Conservation (phyloP, 805 yeast genomes). For the Zygoascus flipseniorum region DNA sequence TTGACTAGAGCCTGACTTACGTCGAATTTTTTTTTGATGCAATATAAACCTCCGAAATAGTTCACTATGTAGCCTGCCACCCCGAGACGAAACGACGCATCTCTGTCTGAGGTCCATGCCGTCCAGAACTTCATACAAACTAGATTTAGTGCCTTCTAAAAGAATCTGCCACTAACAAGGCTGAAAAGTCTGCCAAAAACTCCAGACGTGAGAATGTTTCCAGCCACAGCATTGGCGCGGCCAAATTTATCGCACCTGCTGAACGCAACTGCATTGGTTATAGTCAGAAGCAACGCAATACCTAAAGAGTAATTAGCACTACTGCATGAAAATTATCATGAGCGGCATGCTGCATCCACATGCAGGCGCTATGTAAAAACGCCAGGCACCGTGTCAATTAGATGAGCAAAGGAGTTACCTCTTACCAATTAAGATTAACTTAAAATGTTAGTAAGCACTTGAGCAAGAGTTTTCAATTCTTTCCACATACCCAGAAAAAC, state of each 20-base stretch:
- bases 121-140: too few species aligned
- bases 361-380: constrained; percentile 7
- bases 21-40: too few species aligned
- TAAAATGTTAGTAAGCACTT: not conserved
- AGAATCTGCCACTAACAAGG: not conserved
- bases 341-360: not conserved
- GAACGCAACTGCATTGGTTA: constrained; percentile 83
- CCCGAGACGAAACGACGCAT: too few species aligned
- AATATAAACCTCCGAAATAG: too few species aligned
- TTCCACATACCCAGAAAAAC: constrained; percentile 40
- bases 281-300: constrained; percentile 62
- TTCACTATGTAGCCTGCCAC: too few species aligned
- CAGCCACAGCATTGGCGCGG: constrained; percentile 63
- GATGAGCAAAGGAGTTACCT: not conserved
- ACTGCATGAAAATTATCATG: not conserved
- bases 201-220: constrained; percentile 7
- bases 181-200: not conserved
- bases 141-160: not conserved
- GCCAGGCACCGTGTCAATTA: not conserved
- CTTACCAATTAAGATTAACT: not conserved
- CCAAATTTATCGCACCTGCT: constrained; percentile 90
- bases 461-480: not conserved
- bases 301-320: constrained; percentile 23
- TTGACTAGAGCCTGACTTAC: too few species aligned
- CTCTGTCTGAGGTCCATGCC: too few species aligned